Evolutionary conservation across 2,329 filamentous ascomycete species (phyloP).

Genomic region (Fusarium nematophilum): DNA sequence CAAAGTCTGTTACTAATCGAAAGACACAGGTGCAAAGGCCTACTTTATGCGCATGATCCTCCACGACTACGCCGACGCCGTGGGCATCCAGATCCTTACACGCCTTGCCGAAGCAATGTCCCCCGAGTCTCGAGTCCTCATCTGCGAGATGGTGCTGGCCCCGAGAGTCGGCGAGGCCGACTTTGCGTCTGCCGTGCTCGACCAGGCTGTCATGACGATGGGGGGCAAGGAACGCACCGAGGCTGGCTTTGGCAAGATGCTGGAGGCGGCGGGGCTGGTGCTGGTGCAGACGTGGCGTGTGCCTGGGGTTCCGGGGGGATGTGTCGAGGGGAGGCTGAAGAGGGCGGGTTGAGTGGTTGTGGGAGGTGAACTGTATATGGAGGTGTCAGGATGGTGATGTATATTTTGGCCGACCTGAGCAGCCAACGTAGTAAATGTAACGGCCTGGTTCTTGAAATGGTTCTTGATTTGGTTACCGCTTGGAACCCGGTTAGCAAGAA

Average conservation of each 20-base stretch:
- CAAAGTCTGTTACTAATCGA: not conserved
- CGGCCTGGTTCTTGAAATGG: too few species aligned
- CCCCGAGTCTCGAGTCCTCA: constrained; percentile 42
- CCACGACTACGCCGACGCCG: constrained; percentile 47
- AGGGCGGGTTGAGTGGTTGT: not conserved
- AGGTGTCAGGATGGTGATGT: not conserved
- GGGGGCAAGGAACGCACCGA: constrained; percentile 49
- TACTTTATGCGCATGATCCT: constrained; percentile 52
- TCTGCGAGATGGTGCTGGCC: constrained; percentile 49
- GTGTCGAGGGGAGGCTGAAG: constrained; percentile 40
- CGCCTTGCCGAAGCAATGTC: constrained; percentile 45
- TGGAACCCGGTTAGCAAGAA: too few species aligned
- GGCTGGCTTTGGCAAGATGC: constrained; percentile 43
- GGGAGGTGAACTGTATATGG: too few species aligned
- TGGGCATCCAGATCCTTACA: constrained; percentile 44
- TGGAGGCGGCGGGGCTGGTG: constrained; percentile 46
- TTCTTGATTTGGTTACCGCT: too few species aligned
- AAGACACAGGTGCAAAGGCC: constrained; percentile 45
- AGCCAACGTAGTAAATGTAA: too few species aligned
- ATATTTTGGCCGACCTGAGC: too few species aligned
- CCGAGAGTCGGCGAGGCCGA: constrained; percentile 44
- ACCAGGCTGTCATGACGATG: constrained; percentile 50
- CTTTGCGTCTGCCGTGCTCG: constrained; percentile 46
- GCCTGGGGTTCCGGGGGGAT: constrained; percentile 40
- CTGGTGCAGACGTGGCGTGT: constrained; percentile 43